Conservation (phyloP, 371 early-diverging fungal species). For the Mucor lusitanicus region DNA sequence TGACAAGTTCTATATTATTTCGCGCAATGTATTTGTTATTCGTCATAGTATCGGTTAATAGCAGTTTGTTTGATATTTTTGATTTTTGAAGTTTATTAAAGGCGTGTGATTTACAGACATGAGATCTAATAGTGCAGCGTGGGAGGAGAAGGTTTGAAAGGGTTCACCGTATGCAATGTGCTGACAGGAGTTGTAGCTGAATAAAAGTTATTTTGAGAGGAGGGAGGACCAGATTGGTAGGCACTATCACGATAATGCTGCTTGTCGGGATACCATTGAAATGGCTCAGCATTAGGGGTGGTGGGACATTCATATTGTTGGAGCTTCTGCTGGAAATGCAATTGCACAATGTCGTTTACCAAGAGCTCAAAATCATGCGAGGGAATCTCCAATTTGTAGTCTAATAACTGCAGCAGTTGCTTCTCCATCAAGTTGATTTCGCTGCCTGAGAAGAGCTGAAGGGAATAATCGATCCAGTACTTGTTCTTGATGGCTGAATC, state of each 20-base stretch:
- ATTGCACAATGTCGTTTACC: slow-evolving; percentile 2
- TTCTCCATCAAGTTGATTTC: slow-evolving; percentile 86
- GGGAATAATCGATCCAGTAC: slow-evolving; percentile 72
- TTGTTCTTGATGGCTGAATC: slow-evolving; percentile 78
- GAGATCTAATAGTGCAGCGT: neutral
- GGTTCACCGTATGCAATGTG: neutral
- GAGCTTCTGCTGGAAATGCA: slow-evolving; percentile 1
- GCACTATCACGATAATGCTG: neutral
- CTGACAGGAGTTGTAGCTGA: neutral
- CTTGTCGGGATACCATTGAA: neutral
- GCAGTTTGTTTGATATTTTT: neutral
- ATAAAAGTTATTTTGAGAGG: neutral
- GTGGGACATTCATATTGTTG: neutral
- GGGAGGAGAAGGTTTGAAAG: neutral
- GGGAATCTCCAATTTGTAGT: slow-evolving; percentile 20
- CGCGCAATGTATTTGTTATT: neutral
- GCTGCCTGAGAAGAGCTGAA: slow-evolving; percentile 61
- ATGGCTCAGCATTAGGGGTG: neutral
- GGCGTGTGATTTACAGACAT: neutral
- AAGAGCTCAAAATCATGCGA: slow-evolving; percentile 9
- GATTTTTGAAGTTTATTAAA: neutral
- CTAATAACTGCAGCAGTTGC: slow-evolving; percentile 70
- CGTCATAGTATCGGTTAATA: neutral
- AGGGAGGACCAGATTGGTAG: neutral
- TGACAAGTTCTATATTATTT: neutral